Evolutionary conservation across 2,329 filamentous ascomycete genomes (phyloP).

Genomic region (Talaromyces islandicus): DNA sequence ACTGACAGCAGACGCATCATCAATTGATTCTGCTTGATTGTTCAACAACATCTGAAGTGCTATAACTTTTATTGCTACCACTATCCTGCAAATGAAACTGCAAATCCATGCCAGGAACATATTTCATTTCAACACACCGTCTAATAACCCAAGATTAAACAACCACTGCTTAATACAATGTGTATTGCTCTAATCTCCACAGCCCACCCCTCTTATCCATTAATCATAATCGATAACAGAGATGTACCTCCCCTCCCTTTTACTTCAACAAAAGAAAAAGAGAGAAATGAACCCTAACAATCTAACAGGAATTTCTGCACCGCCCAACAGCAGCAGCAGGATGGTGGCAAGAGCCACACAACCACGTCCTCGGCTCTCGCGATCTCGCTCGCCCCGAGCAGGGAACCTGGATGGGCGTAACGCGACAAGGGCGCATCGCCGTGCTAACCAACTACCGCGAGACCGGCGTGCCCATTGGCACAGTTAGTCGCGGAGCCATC

Average conservation of each 20-base stretch:
- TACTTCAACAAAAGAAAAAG: neutral
- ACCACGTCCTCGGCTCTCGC: constrained; percentile 54
- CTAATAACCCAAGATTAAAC: neutral
- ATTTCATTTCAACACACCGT: neutral
- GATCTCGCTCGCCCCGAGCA: constrained; percentile 55
- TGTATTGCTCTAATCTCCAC: constrained; percentile 74
- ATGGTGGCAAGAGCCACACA: constrained; percentile 55
- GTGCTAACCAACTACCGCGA: constrained; percentile 62
- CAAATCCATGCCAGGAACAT: neutral
- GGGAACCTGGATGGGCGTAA: constrained; percentile 61
- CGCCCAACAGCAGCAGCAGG: constrained; percentile 54
- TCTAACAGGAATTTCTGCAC: constrained; percentile 53
- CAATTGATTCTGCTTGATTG: neutral
- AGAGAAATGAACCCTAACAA: neutral
- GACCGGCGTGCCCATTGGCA: constrained; percentile 40
- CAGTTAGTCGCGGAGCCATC: constrained; percentile 51
- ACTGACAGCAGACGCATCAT: too few relatives aligned
- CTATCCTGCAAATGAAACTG: too few relatives aligned
- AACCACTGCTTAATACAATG: constrained; percentile 44
- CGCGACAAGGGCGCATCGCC: constrained; percentile 54
- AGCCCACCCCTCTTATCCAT: constrained; percentile 66
- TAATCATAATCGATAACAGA: constrained; percentile 72
- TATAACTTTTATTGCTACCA: neutral
- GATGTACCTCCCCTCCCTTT: constrained; percentile 46
- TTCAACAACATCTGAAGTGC: neutral